Conservation (phyloP, 2,329 filamentous ascomycete species). For the Xylaria sp. region DNA sequence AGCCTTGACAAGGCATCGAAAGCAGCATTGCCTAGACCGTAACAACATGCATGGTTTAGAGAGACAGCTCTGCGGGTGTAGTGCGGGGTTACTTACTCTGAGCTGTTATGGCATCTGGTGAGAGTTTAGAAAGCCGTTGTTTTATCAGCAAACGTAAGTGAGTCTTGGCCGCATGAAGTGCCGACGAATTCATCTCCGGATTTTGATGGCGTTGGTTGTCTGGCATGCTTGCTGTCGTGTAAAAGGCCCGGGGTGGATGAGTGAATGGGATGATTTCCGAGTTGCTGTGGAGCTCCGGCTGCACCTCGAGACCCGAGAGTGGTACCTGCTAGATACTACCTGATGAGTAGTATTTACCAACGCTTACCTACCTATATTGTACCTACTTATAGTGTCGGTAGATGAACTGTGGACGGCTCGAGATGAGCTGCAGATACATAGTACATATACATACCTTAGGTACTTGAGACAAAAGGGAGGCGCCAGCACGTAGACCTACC, state of each 20-base stretch:
- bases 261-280: constrained; percentile 11
- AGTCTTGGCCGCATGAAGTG: constrained; percentile 76
- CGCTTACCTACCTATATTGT: no score
- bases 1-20: constrained; percentile 73
- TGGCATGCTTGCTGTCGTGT: constrained; percentile 36
- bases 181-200: constrained; percentile 46
- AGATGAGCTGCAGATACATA: constrained; percentile 11
- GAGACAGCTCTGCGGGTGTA: not conserved
- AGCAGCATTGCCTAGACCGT: constrained; percentile 67
- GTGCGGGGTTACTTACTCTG: constrained; percentile 71
- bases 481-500: not conserved
- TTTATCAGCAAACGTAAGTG: constrained; percentile 79
- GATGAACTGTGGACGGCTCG: not conserved
- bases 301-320: not conserved
- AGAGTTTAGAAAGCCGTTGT: constrained; percentile 68
- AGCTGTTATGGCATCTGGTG: constrained; percentile 67
- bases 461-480: constrained; percentile 11
- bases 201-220: constrained; percentile 37
- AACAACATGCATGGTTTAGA: constrained; percentile 19
- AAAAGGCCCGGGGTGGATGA: constrained; percentile 12
- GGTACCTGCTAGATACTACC: not conserved
- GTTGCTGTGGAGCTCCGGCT: constrained; percentile 8
- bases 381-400: not conserved
- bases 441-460: no score
- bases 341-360: no score